phyloP scores from a whole-genome alignment of 2,329 filamentous ascomycete species.

The Thermoascus crustaceus region DNA sequence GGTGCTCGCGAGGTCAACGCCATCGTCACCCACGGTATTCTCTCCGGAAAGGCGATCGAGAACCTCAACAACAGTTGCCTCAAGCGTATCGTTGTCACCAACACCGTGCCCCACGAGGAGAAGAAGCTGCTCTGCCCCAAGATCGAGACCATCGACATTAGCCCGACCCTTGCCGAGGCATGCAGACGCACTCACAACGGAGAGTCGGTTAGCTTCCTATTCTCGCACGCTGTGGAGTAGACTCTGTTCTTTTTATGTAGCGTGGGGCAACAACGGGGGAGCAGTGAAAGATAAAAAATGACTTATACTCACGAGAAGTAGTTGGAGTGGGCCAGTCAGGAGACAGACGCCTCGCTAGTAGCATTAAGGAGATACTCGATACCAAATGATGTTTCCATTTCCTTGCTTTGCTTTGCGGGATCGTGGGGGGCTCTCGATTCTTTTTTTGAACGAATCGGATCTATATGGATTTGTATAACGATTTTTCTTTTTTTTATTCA shows the following conservation, averaged over 20 bases:
- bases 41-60: constrained; percentile 81
- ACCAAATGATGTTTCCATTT: no score
- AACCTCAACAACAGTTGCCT: constrained; percentile 72
- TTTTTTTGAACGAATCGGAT: no score
- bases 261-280: constrained; percentile 4
- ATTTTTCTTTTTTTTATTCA: no score
- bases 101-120: constrained; percentile 73
- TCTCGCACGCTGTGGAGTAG: constrained; percentile 39
- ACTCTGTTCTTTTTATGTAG: no score
- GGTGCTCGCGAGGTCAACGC: constrained; percentile 83
- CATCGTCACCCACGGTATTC: constrained; percentile 89
- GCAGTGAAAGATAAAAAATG: constrained; percentile 10
- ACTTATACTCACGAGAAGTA: no score
- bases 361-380: no score
- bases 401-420: no score
- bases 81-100: constrained; percentile 77
- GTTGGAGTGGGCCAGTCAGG: no score
- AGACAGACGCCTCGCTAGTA: no score
- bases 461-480: no score
- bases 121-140: constrained; percentile 71
- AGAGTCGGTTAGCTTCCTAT: constrained; percentile 45
- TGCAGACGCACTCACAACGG: constrained; percentile 44
- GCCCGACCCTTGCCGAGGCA: constrained; percentile 56
- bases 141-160: constrained; percentile 86
- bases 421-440: no score